Evolutionary conservation across 2,329 filamentous ascomycete species (phyloP).

Genomic region (Talaromyces pinophilus): DNA sequence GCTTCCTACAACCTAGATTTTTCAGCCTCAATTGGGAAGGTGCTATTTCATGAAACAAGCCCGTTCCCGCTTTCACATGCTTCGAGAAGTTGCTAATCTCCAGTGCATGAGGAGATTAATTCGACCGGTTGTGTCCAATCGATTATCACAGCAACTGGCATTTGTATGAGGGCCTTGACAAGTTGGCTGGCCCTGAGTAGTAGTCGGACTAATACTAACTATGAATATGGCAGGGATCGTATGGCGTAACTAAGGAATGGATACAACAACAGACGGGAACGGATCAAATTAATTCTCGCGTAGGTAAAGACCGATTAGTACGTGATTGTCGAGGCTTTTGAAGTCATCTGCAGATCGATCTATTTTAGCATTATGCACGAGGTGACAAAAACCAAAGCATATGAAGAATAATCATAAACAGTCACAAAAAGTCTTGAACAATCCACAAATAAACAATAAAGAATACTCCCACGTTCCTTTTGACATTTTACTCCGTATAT

Average conservation of each 20-base stretch:
- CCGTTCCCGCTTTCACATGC: neutral
- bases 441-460: neutral
- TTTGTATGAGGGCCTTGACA: neutral
- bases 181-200: no score
- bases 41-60: neutral
- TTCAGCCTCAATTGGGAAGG: neutral
- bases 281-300: neutral
- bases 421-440: neutral
- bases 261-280: neutral
- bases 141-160: neutral
- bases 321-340: neutral
- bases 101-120: neutral
- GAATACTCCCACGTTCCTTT: neutral
- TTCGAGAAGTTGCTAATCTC: neutral
- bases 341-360: neutral
- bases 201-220: no score
- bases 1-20: neutral
- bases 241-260: neutral
- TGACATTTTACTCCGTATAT: neutral
- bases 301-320: neutral
- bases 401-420: neutral
- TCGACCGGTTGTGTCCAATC: neutral
- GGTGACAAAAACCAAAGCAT: neutral
- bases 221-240: neutral
- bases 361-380: neutral